These are phyloP conservation scores for Tieghemiomyces parasiticus DNA, from an alignment of 192 early-diverging fungal genomes.

Conservation along the genomic window DNA sequence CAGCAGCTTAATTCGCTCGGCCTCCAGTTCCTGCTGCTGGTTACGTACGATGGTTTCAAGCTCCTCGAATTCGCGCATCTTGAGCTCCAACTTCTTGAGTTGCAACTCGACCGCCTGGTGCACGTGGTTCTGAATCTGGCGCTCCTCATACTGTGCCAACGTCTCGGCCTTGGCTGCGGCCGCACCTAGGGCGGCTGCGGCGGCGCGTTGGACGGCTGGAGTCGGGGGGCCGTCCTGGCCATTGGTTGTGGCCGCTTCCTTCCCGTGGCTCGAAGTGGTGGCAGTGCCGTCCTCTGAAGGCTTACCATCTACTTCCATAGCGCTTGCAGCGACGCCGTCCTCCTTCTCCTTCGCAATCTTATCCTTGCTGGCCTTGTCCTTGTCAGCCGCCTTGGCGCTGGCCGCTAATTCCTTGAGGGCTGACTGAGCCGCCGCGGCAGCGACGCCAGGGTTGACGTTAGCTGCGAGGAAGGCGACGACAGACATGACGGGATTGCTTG, in stretches of 20 bases:
- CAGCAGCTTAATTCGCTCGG: slow-evolving; percentile 24
- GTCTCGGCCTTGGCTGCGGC: slow-evolving; percentile 81
- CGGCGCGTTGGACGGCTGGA: slow-evolving; percentile 58
- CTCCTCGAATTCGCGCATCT: slow-evolving; percentile 88
- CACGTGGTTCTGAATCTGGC: slow-evolving; percentile 69
- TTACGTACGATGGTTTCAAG: slow-evolving; percentile 74
- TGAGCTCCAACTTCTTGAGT: slow-evolving; percentile 77
- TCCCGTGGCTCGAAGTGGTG: not conserved
- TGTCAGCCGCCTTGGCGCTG: slow-evolving; percentile 6
- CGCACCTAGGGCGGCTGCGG: slow-evolving; percentile 75
- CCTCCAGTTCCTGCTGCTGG: slow-evolving; percentile 70
- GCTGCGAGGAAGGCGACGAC: slow-evolving; percentile 77
- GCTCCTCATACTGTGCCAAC: slow-evolving; percentile 71
- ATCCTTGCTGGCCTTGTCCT: slow-evolving; percentile 12
- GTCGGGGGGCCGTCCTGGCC: too few species aligned
- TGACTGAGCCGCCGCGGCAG: slow-evolving; percentile 70
- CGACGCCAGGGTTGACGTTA: slow-evolving; percentile 77
- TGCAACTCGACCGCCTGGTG: slow-evolving; percentile 74
- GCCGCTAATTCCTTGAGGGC: slow-evolving; percentile 54
- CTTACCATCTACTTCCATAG: slow-evolving; percentile 12
- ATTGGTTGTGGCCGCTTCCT: not conserved
- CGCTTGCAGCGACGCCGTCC: not conserved
- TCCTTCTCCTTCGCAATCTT: slow-evolving; percentile 1
- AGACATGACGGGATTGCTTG: slow-evolving; percentile 84
- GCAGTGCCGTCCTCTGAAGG: not conserved